These are phyloP conservation scores for Tylopilus microsporus DNA, from an alignment of 1,284 basidiomycete species.

Conservation along the genomic window DNA sequence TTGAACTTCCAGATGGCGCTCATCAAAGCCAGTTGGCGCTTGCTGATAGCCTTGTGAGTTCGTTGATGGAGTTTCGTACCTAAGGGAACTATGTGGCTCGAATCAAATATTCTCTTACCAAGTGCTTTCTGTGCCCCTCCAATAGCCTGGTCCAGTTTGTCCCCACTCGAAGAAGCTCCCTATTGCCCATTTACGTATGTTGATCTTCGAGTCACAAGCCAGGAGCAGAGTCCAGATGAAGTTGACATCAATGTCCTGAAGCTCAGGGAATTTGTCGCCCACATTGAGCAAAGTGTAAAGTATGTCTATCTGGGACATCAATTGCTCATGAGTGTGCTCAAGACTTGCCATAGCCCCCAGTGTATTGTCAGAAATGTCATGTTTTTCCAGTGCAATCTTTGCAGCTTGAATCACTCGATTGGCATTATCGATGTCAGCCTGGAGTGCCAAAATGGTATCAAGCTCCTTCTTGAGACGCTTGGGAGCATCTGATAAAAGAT, in stretches of 20 bases:
- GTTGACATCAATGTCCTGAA: conserved; percentile 26
- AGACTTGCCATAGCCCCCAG: background rate
- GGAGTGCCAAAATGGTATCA: conserved; percentile 33
- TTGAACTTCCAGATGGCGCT: conserved; percentile 24
- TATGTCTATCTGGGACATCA: conserved; percentile 25
- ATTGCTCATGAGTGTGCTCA: background rate
- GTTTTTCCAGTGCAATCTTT: conserved; percentile 7
- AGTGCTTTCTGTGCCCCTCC: conserved; percentile 1
- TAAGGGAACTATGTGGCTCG: background rate
- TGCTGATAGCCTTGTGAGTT: conserved; percentile 24
- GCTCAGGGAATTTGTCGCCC: conserved; percentile 29
- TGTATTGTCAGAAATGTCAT: background rate
- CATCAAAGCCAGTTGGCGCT: conserved; percentile 32
- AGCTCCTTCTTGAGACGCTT: conserved; percentile 35
- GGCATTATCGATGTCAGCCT: conserved; percentile 31
- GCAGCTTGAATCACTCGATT: conserved; percentile 22
- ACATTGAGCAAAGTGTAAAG: conserved; percentile 34
- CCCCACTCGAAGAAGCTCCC: conserved; percentile 39
- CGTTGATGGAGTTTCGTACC: conserved; percentile 28
- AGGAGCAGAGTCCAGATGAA: conserved; percentile 33
- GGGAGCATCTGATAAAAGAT: conserved; percentile 30
- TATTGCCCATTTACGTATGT: conserved; percentile 34
- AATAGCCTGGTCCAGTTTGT: conserved; percentile 11
- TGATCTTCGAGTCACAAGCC: conserved; percentile 36
- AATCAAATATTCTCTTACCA: background rate